Conservation (phyloP, 257 asterid genomes). For the Salvia splendens region DNA sequence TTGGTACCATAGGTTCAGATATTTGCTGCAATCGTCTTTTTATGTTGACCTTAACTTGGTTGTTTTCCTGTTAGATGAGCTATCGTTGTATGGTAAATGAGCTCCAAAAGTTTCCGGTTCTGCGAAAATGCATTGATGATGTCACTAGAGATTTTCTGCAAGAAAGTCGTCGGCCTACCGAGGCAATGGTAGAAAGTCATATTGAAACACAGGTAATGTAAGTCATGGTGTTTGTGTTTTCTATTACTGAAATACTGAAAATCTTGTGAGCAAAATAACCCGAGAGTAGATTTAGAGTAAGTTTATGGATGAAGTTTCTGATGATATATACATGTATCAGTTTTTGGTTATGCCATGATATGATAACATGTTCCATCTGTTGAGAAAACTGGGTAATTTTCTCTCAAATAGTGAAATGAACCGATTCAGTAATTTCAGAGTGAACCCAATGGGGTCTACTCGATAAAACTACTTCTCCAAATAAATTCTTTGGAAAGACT, state of each 20-base stretch:
- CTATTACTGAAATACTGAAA: neutral
- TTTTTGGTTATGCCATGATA: neutral
- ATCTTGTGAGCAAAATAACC: slow-evolving; percentile 10
- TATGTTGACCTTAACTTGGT: slow-evolving; percentile 20
- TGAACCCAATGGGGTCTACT: too few species aligned
- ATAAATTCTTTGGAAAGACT: too few species aligned
- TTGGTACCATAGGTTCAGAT: slow-evolving; percentile 10
- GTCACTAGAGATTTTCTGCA: slow-evolving; percentile 72
- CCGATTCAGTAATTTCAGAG: too few species aligned
- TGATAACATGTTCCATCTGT: neutral
- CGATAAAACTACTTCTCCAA: too few species aligned
- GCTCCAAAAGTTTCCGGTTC: slow-evolving; percentile 80
- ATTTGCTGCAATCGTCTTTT: slow-evolving; percentile 22
- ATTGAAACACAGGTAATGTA: slow-evolving; percentile 85
- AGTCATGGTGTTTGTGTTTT: slow-evolving; percentile 17
- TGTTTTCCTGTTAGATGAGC: slow-evolving; percentile 64
- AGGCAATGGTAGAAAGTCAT: slow-evolving; percentile 78
- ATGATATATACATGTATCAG: neutral
- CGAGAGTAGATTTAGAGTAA: slow-evolving; percentile 1
- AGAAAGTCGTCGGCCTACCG: slow-evolving; percentile 85
- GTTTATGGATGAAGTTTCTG: neutral
- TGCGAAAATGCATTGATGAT: slow-evolving; percentile 74
- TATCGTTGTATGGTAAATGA: slow-evolving; percentile 79
- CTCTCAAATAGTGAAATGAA: too few species aligned
- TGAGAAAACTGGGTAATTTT: too few species aligned